phyloP scores from a whole-genome alignment of 257 asterid species.

The Cinchona pubescens region DNA sequence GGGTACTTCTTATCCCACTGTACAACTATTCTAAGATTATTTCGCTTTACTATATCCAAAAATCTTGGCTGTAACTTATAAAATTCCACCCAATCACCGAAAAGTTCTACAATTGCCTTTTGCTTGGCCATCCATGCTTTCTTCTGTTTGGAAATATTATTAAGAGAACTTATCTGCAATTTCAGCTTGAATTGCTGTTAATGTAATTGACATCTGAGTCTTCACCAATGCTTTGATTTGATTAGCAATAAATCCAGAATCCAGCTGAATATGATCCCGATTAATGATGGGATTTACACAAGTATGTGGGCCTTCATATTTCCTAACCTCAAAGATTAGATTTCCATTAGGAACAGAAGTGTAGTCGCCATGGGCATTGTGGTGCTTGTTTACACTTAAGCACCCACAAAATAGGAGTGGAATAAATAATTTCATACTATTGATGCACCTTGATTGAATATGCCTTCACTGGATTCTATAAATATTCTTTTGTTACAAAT shows the following conservation, averaged over 20 bases:
- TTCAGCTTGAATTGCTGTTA: not conserved
- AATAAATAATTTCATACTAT: no score
- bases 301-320: not conserved
- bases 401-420: no score
- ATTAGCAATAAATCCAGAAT: not conserved
- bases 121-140: not conserved
- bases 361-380: not conserved
- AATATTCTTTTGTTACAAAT: no score
- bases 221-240: not conserved
- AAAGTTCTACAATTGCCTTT: not conserved
- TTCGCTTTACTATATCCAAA: no score
- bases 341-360: not conserved
- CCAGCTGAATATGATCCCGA: not conserved
- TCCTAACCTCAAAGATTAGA: not conserved
- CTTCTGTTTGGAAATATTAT: not conserved
- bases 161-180: not conserved
- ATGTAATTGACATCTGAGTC: not conserved
- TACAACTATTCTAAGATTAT: not conserved
- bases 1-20: not conserved
- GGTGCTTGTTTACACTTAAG: not conserved
- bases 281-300: not conserved
- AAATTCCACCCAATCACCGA: not conserved
- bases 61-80: no score
- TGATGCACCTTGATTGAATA: no score
- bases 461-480: no score